Evolutionary conservation across 2,329 filamentous ascomycete species (phyloP).

Genomic region (Didymellaceae sp.): DNA sequence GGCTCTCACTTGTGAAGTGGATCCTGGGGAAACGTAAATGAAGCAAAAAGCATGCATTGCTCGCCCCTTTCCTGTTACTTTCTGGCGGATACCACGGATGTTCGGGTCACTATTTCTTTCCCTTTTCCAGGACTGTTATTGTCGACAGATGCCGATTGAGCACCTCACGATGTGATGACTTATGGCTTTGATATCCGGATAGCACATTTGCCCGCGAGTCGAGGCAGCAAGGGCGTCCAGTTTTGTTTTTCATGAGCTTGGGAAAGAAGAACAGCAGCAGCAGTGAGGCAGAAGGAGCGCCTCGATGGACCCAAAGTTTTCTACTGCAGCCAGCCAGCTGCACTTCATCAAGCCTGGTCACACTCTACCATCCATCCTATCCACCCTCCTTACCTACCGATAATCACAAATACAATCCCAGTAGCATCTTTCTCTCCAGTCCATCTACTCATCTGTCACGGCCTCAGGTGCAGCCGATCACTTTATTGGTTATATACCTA

Average conservation of each 20-base stretch:
- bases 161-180: constrained; percentile 52
- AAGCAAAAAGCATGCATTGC: constrained; percentile 40
- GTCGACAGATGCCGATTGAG: constrained; percentile 47
- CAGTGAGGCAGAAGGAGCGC: constrained; percentile 2
- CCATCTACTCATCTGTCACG: constrained; percentile 8
- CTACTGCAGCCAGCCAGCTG: background rate
- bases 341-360: constrained; percentile 16
- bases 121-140: constrained; percentile 33
- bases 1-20: constrained; percentile 8
- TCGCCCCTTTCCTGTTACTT: constrained; percentile 40
- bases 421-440: constrained; percentile 12
- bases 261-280: constrained; percentile 6
- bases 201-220: constrained; percentile 42
- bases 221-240: constrained; percentile 38
- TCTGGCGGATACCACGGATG: constrained; percentile 44
- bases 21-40: background rate
- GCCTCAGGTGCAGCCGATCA: constrained; percentile 10
- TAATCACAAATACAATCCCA: constrained; percentile 19
- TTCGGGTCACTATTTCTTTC: constrained; percentile 40
- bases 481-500: constrained; percentile 26
- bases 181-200: constrained; percentile 51
- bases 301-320: background rate
- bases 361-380: constrained; percentile 19
- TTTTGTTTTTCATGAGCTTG: constrained; percentile 26
- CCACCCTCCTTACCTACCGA: constrained; percentile 20